Conservation (phyloP, 352 stramenopile species). For the Globisporangium spiculum region DNA sequence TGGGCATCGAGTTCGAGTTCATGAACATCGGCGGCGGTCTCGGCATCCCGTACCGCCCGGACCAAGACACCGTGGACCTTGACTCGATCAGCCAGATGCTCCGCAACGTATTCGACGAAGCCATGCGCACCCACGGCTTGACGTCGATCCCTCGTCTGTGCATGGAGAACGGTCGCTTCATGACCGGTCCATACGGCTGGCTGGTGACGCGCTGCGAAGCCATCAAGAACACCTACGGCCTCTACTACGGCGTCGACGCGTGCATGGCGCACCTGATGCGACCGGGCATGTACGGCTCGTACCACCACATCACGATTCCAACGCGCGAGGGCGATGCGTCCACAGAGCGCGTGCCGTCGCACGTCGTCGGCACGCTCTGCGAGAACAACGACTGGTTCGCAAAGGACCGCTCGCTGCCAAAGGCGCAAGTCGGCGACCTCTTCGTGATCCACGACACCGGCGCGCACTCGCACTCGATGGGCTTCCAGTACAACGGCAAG, state of each 20-base stretch:
- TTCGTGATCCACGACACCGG: slow-evolving; percentile 91
- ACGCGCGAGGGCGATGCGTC: slow-evolving; percentile 40
- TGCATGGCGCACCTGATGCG: slow-evolving; percentile 91
- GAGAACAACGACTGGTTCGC: slow-evolving; percentile 94
- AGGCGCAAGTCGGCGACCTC: slow-evolving; percentile 74
- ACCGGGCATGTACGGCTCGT: slow-evolving; percentile 87
- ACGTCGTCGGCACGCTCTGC: slow-evolving; percentile 86
- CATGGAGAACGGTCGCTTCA: slow-evolving; percentile 90
- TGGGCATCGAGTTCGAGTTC: slow-evolving; percentile 89
- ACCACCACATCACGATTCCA: slow-evolving; percentile 87
- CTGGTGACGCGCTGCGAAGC: slow-evolving; percentile 80
- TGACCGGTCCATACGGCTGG: slow-evolving; percentile 87
- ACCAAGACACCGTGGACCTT: slow-evolving; percentile 70
- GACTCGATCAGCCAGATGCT: slow-evolving; percentile 69
- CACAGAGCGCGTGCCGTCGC: slow-evolving; percentile 28
- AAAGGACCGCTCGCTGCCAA: slow-evolving; percentile 75
- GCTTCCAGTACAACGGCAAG: slow-evolving; percentile 93
- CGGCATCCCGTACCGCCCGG: slow-evolving; percentile 84
- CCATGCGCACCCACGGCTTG: slow-evolving; percentile 66
- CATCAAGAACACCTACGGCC: slow-evolving; percentile 84
- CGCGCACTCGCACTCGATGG: slow-evolving; percentile 90
- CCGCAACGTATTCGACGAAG: slow-evolving; percentile 70
- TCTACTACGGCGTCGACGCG: slow-evolving; percentile 87
- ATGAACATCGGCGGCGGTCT: slow-evolving; percentile 90
- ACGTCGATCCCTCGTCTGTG: slow-evolving; percentile 61